Evolutionary conservation across 1,284 basidiomycete species (phyloP).

Genomic region (Schizophyllum amplum): DNA sequence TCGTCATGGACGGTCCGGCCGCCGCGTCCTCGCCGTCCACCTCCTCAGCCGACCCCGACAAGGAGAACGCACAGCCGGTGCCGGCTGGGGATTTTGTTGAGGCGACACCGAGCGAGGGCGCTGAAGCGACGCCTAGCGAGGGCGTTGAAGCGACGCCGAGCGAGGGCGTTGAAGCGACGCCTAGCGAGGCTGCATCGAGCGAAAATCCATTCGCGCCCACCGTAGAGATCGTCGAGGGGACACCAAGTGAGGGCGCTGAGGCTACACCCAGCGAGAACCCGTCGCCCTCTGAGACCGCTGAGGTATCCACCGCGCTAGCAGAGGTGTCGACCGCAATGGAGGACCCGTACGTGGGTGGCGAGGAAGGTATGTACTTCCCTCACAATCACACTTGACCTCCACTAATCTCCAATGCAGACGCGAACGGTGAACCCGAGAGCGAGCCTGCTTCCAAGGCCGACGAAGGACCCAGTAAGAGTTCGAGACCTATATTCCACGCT

Average conservation of each 20-base stretch:
- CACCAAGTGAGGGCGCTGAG: not conserved
- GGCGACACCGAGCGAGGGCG: too few relatives aligned
- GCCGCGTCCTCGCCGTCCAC: not conserved
- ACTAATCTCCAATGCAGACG: not conserved
- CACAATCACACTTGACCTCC: not conserved
- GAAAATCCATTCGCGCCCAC: too few relatives aligned
- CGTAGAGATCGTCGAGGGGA: not conserved
- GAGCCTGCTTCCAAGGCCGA: not conserved
- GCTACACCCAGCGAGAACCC: not conserved
- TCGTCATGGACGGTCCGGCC: not conserved
- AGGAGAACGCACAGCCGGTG: not conserved
- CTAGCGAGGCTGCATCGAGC: too few relatives aligned
- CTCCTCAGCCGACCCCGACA: not conserved
- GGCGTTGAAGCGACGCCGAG: too few relatives aligned
- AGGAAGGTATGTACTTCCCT: not conserved
- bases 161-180: too few relatives aligned
- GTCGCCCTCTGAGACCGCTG: too few relatives aligned
- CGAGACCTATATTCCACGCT: not conserved
- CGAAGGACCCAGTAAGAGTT: not conserved
- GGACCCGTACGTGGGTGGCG: not conserved
- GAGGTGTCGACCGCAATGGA: not conserved
- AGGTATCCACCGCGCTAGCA: too few relatives aligned
- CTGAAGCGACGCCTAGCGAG: too few relatives aligned
- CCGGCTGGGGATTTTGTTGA: too few relatives aligned
- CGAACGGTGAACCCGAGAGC: not conserved